These are phyloP conservation scores for Euclidium syriacum DNA, from an alignment of 345 rosid genomes.

Conservation along the genomic window DNA sequence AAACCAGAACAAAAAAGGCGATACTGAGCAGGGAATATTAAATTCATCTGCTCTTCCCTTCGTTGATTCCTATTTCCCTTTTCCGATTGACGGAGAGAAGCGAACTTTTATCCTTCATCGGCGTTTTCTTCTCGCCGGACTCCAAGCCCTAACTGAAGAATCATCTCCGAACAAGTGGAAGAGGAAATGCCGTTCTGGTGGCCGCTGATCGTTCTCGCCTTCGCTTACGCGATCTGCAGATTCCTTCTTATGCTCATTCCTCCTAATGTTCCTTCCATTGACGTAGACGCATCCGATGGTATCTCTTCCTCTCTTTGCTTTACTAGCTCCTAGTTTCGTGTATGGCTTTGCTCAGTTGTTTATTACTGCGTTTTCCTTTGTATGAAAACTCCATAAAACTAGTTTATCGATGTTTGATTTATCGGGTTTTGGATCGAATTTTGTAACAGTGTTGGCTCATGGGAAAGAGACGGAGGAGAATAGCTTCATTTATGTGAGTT, in stretches of 20 bases:
- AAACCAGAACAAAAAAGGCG: background rate
- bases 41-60: background rate
- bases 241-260: conserved; percentile 88
- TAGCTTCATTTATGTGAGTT: conserved; percentile 88
- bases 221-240: conserved; percentile 88
- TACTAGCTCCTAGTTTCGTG: background rate
- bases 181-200: conserved; percentile 80
- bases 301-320: conserved; percentile 5
- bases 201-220: conserved; percentile 74
- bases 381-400: background rate
- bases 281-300: conserved; percentile 96
- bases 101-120: conserved; percentile 1
- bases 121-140: background rate
- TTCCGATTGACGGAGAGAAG: conserved; percentile 18
- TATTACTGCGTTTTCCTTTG: background rate
- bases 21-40: conserved; percentile 18
- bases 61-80: conserved; percentile 14
- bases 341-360: background rate
- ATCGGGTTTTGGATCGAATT: background rate
- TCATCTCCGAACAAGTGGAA: background rate
- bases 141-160: conserved; percentile 1
- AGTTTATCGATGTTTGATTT: conserved; percentile 6
- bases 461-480: conserved; percentile 73
- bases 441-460: conserved; percentile 61
- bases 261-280: conserved; percentile 87